These are phyloP conservation scores for Fusarium compactum DNA, from an alignment of 2,329 filamentous ascomycete genomes.

Conservation along the genomic window DNA sequence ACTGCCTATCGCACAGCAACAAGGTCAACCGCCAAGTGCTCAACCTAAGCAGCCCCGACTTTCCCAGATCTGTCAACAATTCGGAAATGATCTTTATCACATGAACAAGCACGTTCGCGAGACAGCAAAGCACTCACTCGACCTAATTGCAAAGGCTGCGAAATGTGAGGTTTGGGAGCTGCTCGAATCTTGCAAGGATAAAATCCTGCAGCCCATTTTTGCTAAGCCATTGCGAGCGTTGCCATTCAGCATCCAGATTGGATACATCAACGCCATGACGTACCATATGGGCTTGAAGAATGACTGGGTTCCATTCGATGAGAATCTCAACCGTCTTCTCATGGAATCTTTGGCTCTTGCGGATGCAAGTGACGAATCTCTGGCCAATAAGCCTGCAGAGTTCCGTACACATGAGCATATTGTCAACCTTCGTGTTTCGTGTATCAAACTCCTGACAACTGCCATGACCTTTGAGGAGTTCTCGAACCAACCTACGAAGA, in stretches of 20 bases:
- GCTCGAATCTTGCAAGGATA: slow-evolving; percentile 88
- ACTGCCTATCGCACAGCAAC: slow-evolving; percentile 53
- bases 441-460: slow-evolving; percentile 90
- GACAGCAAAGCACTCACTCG: slow-evolving; percentile 83
- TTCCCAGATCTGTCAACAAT: slow-evolving; percentile 81
- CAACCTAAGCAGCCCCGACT: slow-evolving; percentile 69
- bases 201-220: slow-evolving; percentile 91
- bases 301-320: slow-evolving; percentile 91
- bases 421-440: slow-evolving; percentile 89
- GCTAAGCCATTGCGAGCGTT: slow-evolving; percentile 93
- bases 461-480: slow-evolving; percentile 96
- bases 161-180: slow-evolving; percentile 87
- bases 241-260: slow-evolving; percentile 95
- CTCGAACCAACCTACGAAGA: slow-evolving; percentile 74
- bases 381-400: slow-evolving; percentile 93
- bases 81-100: slow-evolving; percentile 90
- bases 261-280: slow-evolving; percentile 97
- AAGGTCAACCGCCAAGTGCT: slow-evolving; percentile 54
- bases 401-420: slow-evolving; percentile 97
- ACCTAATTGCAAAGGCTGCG: slow-evolving; percentile 82
- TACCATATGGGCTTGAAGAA: slow-evolving; percentile 92
- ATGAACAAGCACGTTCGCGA: slow-evolving; percentile 96
- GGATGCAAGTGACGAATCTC: slow-evolving; percentile 91
- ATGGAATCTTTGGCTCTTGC: slow-evolving; percentile 94
- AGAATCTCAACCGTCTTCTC: slow-evolving; percentile 87